phyloP scores from a whole-genome alignment of 2,329 filamentous ascomycete genomes.

The Fusarium sambucinum region DNA sequence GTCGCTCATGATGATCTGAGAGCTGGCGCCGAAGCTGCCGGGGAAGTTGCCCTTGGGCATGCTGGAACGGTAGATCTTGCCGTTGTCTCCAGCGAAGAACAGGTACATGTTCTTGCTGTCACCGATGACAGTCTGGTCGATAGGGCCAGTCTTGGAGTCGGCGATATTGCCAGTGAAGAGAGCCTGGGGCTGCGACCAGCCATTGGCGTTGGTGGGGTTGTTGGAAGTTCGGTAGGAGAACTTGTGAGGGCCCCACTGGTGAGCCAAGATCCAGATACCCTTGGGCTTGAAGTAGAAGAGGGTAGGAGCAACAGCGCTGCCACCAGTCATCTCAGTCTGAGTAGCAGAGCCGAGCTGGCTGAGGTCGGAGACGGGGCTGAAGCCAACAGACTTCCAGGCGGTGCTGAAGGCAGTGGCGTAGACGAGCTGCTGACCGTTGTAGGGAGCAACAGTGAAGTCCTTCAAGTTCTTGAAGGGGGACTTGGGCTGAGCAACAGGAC shows the following conservation, averaged over 20 bases:
- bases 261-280: slow-evolving; percentile 72
- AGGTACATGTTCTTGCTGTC: slow-evolving; percentile 73
- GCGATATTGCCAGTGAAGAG: slow-evolving; percentile 11
- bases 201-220: slow-evolving; percentile 67
- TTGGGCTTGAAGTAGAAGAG: slow-evolving; percentile 74
- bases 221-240: slow-evolving; percentile 72
- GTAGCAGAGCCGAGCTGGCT: slow-evolving; percentile 16
- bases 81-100: slow-evolving; percentile 76
- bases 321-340: neutral
- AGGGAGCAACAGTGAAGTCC: slow-evolving; percentile 68
- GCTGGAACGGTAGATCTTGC: slow-evolving; percentile 72
- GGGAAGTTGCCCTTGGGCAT: slow-evolving; percentile 75
- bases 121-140: slow-evolving; percentile 74
- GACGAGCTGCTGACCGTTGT: slow-evolving; percentile 71
- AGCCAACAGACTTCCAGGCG: slow-evolving; percentile 57
- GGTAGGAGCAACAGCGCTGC: slow-evolving; percentile 59
- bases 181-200: slow-evolving; percentile 55
- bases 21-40: slow-evolving; percentile 67
- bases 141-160: slow-evolving; percentile 56
- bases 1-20: slow-evolving; percentile 55
- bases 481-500: slow-evolving; percentile 24
- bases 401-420: slow-evolving; percentile 64
- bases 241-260: slow-evolving; percentile 71
- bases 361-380: slow-evolving; percentile 15
- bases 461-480: slow-evolving; percentile 58